Percentiles rank a stretch among this genome's conserved stretches.
phyloP scores from a whole-genome alignment of 176 grass and related monocot genomes.

The Leersia perrieri region DNA sequence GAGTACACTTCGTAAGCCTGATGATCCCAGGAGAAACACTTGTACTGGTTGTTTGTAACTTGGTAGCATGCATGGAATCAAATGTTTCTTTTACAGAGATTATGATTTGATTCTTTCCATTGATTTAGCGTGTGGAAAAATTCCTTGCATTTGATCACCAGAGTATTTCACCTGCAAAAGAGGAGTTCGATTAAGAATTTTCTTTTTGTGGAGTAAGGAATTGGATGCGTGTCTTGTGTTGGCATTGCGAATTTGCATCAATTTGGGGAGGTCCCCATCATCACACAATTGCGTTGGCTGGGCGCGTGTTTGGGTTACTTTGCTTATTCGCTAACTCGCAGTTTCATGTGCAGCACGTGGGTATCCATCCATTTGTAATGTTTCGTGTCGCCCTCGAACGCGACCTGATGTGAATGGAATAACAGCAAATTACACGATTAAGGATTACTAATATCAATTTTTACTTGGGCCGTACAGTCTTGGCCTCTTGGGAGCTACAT shows the following conservation, averaged over 20 bases:
- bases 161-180: not conserved
- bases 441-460: not conserved
- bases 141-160: not conserved
- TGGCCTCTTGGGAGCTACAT: no score
- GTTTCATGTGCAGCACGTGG: not conserved
- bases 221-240: not conserved
- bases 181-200: not conserved
- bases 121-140: not conserved
- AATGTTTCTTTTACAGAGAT: not conserved
- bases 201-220: not conserved
- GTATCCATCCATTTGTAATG: constrained; percentile 12
- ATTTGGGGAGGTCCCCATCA: not conserved
- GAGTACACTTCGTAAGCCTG: constrained; percentile 51
- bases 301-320: not conserved
- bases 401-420: not conserved
- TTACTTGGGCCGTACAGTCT: not conserved
- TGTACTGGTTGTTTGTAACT: constrained; percentile 2
- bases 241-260: not conserved
- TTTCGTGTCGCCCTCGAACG: not conserved
- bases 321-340: not conserved
- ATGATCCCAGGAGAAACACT: not conserved
- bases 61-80: not conserved
- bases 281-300: no score
- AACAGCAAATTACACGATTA: not conserved
- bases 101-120: not conserved